Evolutionary conservation across 1,284 basidiomycete genomes (phyloP), one percentile per base, ranked within the genome.

Genomic region (Trichosporon faecale): DNA sequence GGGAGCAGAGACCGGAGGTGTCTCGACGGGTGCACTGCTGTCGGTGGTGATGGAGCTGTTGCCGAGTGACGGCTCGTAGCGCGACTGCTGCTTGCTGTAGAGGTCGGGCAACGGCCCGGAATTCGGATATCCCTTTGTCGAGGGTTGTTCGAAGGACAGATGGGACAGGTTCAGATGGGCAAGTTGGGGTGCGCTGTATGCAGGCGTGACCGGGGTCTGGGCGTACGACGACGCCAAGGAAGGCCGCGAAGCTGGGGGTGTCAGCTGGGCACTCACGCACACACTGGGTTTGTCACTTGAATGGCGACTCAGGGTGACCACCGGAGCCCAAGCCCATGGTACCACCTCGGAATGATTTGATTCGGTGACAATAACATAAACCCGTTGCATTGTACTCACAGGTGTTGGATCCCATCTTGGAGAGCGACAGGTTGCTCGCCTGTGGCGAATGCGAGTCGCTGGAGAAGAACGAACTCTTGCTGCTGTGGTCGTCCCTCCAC

Each of bases 401-500:
- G 11, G 61, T 52, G 46, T 73, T 73, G 2, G 72, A 73, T 7
- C 23, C 55, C 12, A 71, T 66, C 66, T 73, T 68, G 18, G 65
- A 29, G 40, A 73, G 57, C 23, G 63, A 65, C 2, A 73, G 33
- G 6, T 55, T 69, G 18, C 61, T 63, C 9, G 57, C 14, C 23
- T 35, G 7, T 25, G 52, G 52, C 23, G 61, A 66, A 21, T 44
- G 33, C 29, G 69, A 35, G 33, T 72, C 68, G 29, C 33, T 31
- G 40, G 70, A 68, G 21, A 67, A 27, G 33, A 68, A 49, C 18
- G 66, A 64, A 14, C 46, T 44, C 25, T 55, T 52, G 14, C 65
- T 52, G 70, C 68, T 73, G 64, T 64, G 49, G 61, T 73, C 72
- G 65, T 73, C 72, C 46, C 69, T 65, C 67, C 65, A 72, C 21